These are phyloP conservation scores for Entomortierella parvispora DNA, from an alignment of 192 early-diverging fungal species.

Conservation along the genomic window DNA sequence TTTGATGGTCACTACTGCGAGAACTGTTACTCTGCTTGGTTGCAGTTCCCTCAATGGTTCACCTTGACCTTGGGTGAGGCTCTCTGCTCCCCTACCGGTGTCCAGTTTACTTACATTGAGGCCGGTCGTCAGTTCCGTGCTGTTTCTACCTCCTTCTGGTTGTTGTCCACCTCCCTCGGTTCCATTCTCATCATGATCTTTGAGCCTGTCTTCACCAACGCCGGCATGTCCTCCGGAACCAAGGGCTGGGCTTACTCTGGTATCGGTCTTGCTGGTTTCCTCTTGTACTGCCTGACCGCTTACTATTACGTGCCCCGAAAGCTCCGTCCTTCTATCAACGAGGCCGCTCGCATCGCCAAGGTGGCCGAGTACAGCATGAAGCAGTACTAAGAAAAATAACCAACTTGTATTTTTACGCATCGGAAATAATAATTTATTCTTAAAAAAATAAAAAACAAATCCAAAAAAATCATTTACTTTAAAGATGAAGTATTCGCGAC, in stretches of 20 bases:
- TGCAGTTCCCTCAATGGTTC: conserved; percentile 62
- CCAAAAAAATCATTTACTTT: no score
- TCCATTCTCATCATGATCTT: conserved; percentile 46
- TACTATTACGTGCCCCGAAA: conserved; percentile 41
- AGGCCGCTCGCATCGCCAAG: conserved; percentile 13
- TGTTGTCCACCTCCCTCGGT: conserved; percentile 60
- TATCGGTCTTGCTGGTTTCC: conserved; percentile 43
- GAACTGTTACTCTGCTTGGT: conserved; percentile 45
- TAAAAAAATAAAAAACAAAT: no score
- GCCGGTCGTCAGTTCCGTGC: conserved; percentile 71
- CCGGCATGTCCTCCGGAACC: conserved; percentile 6
- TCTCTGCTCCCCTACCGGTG: conserved; percentile 66
- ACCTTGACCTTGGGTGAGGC: conserved; percentile 66
- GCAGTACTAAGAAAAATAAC: no score
- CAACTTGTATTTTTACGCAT: no score
- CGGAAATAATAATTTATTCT: no score
- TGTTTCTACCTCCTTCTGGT: conserved; percentile 65
- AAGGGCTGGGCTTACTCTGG: conserved; percentile 44
- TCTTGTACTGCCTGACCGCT: conserved; percentile 26
- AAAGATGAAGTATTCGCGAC: no score
- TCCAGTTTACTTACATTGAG: conserved; percentile 73
- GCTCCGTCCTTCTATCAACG: conserved; percentile 47
- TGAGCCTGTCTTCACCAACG: conserved; percentile 25
- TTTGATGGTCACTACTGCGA: conserved; percentile 37
- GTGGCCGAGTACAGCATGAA: neutral